Base-by-base conservation (phyloP, 1,284 basidiomycete species). In the Fomitiporia mediterranea region DNA sequence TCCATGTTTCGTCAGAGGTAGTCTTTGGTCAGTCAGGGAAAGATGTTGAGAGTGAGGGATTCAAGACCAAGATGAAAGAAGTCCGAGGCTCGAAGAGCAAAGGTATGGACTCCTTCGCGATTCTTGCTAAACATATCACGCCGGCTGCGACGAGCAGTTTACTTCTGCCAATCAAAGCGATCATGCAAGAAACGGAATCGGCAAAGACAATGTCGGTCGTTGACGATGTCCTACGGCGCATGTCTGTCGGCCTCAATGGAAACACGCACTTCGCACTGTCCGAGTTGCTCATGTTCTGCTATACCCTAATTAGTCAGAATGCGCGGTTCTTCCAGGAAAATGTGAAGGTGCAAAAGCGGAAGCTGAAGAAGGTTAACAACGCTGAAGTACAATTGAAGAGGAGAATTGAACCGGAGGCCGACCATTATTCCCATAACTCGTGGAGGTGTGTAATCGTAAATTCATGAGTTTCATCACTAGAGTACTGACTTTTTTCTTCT, bases 1-100 rank as follows among this genome's bases (percentile, higher is more conserved):
- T 89, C 0, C 82, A 90, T 64, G 75, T 98, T 34, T 86, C 94
- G 1, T 84, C 90, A 0, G 96, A 98, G 66, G 96, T 98, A 56
- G 81, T 98, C 53, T 98, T 98, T 67, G 96, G 96, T 13, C 86
- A 93, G 65, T 95, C 94, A 0, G 91, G 90, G 8, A 92, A 93
- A 68, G 94, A 98, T 66, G 88, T 91, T 0, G 83, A 87, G 51
- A 80, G 87, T 2, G 93, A 96, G 63, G 95, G 89, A 25, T 97
- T 94, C 82, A 93, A 89, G 74, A 96, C 94, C 15, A 97, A 93
- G 71, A 90, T 94, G 83, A 81, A 88, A 21, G 94, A 98, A 72
- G 94, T 95, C 19, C 81, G 86, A 39, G 78, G 83, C 2, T 91
- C 92, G 5, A 76, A 83, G 1, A 84, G 89, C 15, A 87, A 87